These are phyloP conservation scores for Heracleum sosnowskyi DNA, from an alignment of 129 eudicot genomes.

Conservation along the genomic window DNA sequence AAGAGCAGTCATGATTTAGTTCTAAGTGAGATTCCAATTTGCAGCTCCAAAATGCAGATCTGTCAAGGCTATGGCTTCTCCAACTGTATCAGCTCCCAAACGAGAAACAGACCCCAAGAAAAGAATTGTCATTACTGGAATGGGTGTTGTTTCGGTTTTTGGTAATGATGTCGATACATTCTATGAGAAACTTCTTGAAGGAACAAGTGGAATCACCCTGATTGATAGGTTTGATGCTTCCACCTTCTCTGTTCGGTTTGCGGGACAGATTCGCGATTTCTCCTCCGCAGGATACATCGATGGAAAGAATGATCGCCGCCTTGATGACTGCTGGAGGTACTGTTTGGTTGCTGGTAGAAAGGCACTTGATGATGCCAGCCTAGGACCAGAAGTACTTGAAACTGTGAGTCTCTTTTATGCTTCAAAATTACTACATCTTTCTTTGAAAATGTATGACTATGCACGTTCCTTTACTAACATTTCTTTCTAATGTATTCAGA, in stretches of 20 bases:
- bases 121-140: conserved; percentile 65
- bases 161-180: conserved; percentile 55
- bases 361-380: conserved; percentile 60
- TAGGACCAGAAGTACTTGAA: conserved; percentile 47
- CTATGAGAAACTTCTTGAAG: conserved; percentile 57
- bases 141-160: conserved; percentile 67
- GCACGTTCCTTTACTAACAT: neutral
- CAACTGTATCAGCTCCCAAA: conserved; percentile 60
- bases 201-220: conserved; percentile 50
- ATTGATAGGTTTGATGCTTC: conserved; percentile 58
- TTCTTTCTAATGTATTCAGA: conserved; percentile 26
- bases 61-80: conserved; percentile 49
- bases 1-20: neutral
- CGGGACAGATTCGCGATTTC: conserved; percentile 60
- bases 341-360: conserved; percentile 71
- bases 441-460: neutral
- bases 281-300: conserved; percentile 61
- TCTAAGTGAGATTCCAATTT: neutral
- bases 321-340: conserved; percentile 64
- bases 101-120: conserved; percentile 77
- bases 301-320: conserved; percentile 58
- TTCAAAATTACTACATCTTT: neutral
- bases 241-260: conserved; percentile 47
- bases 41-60: conserved; percentile 39
- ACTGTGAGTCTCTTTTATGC: conserved; percentile 29